Evolutionary conservation across 257 asterid species (phyloP), one percentile per base, ranked within the genome.

Genomic region (Dorcoceras hygrometricum): DNA sequence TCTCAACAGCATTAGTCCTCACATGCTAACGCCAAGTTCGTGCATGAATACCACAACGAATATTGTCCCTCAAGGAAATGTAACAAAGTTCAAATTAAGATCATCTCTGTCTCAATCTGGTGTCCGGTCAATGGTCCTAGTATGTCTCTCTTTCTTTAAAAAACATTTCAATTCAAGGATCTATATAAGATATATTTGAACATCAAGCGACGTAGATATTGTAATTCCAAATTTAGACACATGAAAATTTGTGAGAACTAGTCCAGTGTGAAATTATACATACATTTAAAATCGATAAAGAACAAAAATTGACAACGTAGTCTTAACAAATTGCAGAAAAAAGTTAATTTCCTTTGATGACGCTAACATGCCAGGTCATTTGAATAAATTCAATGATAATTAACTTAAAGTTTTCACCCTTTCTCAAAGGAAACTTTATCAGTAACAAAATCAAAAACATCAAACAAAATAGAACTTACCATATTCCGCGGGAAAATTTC

Each of bases 401-500:
- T 22, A 51, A 55, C 8, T 23, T 57, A 55, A 19, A 4, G 27
- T 51, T 6, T 7, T 28, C 58, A 51, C 43, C 20, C 34, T 32
- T 24, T 60, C 53, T 22, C 29, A 20, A 48, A 62, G 27, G 75
- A 59, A 0, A 58, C 19, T 31, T 50, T 61, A 54, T 66, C 60
- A 65, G 18, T 7, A 75, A 8, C 6, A 23, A 29, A 2, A 50
- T 10, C 19, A 5, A 68, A n/a, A 0, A 12, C 27, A 63, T 4
- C 9, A 25, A 34, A 14, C 4, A 8, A 28, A 50, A 68, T 8
- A 51, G 22, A 48, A 67, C 85, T 31, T 27, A 88, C 96, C 89
- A 71, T 70, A 60, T 84, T 78, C 46, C 73, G 80, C 26, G 94
- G 96, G 63, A 80, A 86, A 62, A 87, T 86, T 72, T 88, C 95